These are phyloP conservation scores for Nigrospora sphaerica DNA, from an alignment of 2,329 filamentous ascomycete genomes.

Conservation along the genomic window DNA sequence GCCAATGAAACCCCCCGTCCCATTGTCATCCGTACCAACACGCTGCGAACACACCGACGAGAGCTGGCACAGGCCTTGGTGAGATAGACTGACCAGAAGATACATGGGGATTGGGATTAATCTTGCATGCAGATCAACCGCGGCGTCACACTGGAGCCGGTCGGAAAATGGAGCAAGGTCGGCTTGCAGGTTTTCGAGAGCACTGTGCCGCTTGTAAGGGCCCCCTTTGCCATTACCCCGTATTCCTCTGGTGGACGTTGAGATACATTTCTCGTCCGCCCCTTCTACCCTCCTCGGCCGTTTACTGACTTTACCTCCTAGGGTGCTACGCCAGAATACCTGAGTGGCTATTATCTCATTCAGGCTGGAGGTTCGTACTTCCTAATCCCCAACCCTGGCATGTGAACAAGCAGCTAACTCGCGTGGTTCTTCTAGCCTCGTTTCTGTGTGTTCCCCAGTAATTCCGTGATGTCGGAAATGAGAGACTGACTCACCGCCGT, in stretches of 20 bases:
- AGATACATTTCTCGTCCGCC: background rate
- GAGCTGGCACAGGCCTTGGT: constrained; percentile 82
- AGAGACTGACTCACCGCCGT: too few relatives aligned
- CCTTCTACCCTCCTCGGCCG: background rate
- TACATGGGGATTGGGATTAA: background rate
- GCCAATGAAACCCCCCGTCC: constrained; percentile 93
- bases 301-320: constrained; percentile 48
- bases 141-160: constrained; percentile 90
- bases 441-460: too few relatives aligned
- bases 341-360: constrained; percentile 95
- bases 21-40: constrained; percentile 95
- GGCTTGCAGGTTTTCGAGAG: constrained; percentile 95
- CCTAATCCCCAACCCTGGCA: background rate
- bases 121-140: constrained; percentile 61
- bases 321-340: constrained; percentile 93
- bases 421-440: too few relatives aligned
- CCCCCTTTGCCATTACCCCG: background rate
- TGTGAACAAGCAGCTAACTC: too few relatives aligned
- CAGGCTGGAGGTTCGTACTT: constrained; percentile 96
- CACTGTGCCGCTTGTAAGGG: constrained; percentile 39
- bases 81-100: constrained; percentile 14
- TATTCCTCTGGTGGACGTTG: too few relatives aligned
- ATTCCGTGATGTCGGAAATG: too few relatives aligned
- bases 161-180: constrained; percentile 98
- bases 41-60: constrained; percentile 66